phyloP scores from a whole-genome alignment of 140 eudicot species.

The Senecio squalidus region DNA sequence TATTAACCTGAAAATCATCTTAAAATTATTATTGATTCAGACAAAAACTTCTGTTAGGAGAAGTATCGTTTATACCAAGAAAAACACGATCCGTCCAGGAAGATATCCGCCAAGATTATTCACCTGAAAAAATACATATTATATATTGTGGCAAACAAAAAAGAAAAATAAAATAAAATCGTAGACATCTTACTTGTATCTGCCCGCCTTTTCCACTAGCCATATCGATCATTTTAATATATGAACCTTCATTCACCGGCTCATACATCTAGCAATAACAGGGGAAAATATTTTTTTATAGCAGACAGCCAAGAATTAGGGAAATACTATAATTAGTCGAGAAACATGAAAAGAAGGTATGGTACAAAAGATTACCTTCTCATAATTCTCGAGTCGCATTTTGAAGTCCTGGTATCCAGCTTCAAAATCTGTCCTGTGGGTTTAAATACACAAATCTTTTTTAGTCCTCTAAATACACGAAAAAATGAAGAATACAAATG shows the following conservation, averaged over 20 bases:
- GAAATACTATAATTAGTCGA: background rate
- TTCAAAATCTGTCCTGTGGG: constrained; percentile 89
- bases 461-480: constrained; percentile 10
- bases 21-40: background rate
- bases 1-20: constrained; percentile 66
- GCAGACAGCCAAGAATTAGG: background rate
- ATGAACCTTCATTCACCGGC: constrained; percentile 98
- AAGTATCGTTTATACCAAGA: constrained; percentile 53
- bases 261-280: constrained; percentile 63
- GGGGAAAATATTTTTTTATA: background rate
- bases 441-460: constrained; percentile 12
- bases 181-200: constrained; percentile 62
- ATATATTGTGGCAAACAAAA: background rate
- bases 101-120: constrained; percentile 95
- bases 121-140: constrained; percentile 50
- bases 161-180: background rate
- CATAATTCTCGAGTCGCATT: constrained; percentile 82
- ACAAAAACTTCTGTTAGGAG: background rate
- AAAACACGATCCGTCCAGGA: constrained; percentile 94
- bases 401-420: constrained; percentile 94
- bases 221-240: constrained; percentile 95
- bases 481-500: background rate
- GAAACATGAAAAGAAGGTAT: constrained; percentile 2
- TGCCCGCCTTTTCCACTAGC: constrained; percentile 98
- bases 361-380: constrained; percentile 47